These are phyloP conservation scores for Plasmodium cynomolgi DNA, from an alignment of 169 alveolate genomes.

Conservation along the genomic window DNA sequence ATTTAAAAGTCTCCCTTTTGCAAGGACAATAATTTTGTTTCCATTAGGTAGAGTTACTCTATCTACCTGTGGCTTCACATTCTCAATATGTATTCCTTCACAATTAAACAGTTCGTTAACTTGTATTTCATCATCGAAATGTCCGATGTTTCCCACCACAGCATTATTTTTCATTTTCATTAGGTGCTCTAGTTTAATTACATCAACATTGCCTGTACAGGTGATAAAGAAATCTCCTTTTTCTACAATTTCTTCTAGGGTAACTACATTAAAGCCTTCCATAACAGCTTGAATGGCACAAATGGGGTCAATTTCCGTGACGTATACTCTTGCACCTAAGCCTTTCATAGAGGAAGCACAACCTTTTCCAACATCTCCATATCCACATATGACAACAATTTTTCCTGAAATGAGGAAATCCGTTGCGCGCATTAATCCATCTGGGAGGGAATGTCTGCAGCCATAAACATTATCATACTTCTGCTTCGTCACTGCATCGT, in stretches of 20 bases:
- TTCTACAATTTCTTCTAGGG: conserved; percentile 91
- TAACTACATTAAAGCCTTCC: conserved; percentile 97
- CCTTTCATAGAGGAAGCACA: conserved; percentile 97
- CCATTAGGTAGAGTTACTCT: conserved; percentile 91
- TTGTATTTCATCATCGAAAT: conserved; percentile 98
- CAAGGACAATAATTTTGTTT: conserved; percentile 94
- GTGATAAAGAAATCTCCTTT: conserved; percentile 97
- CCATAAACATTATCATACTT: conserved; percentile 99
- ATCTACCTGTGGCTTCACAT: conserved; percentile 96
- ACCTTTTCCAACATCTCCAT: conserved; percentile 99
- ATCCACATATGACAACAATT: conserved; percentile 96
- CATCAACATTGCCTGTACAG: conserved; percentile 96
- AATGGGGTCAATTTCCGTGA: conserved; percentile 98
- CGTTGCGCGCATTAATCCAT: conserved; percentile 98
- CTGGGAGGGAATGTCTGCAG: conserved; percentile 98
- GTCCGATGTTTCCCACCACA: conserved; percentile 96
- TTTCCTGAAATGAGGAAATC: conserved; percentile 98
- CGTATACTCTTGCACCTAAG: conserved; percentile 96
- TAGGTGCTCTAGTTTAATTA: conserved; percentile 95
- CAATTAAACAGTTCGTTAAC: conserved; percentile 91
- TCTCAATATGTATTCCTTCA: conserved; percentile 91
- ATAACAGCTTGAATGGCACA: conserved; percentile 98
- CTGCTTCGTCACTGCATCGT: conserved; percentile 97
- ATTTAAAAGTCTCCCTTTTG: conserved; percentile 97
- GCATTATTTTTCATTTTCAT: conserved; percentile 98